phyloP scores from a whole-genome alignment of 129 eudicot genomes.

The Pittosporum tobira region DNA sequence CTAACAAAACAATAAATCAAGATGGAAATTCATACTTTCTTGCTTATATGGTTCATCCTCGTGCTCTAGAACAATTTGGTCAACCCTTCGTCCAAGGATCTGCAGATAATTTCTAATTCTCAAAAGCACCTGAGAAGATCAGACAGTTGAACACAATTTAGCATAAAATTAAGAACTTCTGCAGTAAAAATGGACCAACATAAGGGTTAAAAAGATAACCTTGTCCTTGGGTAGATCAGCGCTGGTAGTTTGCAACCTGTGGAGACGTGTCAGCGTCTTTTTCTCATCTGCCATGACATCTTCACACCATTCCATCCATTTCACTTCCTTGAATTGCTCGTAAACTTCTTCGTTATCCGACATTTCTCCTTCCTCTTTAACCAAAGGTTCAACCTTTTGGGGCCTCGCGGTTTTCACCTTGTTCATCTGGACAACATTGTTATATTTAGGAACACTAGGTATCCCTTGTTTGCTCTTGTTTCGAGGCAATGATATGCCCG shows the following conservation, averaged over 20 bases:
- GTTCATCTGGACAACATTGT: slow-evolving; percentile 21
- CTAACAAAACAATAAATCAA: not conserved
- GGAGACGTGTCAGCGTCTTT: slow-evolving; percentile 81
- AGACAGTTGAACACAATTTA: not conserved
- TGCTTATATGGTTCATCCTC: slow-evolving; percentile 67
- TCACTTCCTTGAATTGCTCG: slow-evolving; percentile 91
- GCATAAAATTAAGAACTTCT: not conserved
- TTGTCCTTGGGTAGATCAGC: slow-evolving; percentile 92
- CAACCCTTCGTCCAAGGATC: slow-evolving; percentile 81
- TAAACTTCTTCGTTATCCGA: slow-evolving; percentile 90
- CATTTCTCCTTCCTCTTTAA: slow-evolving; percentile 99
- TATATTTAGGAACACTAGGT: slow-evolving; percentile 35
- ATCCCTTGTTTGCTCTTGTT: slow-evolving; percentile 55
- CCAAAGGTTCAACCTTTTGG: slow-evolving; percentile 65
- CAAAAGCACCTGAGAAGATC: slow-evolving; percentile 58
- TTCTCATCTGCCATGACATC: slow-evolving; percentile 78
- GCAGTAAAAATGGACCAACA: not conserved
- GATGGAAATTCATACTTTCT: slow-evolving; percentile 47
- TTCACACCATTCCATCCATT: slow-evolving; percentile 99
- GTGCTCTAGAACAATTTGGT: slow-evolving; percentile 69
- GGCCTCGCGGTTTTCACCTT: slow-evolving; percentile 38
- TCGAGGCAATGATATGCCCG: slow-evolving; percentile 28
- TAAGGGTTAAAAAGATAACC: slow-evolving; percentile 29
- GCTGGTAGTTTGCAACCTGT: slow-evolving; percentile 78
- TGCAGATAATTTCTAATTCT: slow-evolving; percentile 81